Conservation (phyloP, 1,139 yeast species). For the Candida buenavistaensis region DNA sequence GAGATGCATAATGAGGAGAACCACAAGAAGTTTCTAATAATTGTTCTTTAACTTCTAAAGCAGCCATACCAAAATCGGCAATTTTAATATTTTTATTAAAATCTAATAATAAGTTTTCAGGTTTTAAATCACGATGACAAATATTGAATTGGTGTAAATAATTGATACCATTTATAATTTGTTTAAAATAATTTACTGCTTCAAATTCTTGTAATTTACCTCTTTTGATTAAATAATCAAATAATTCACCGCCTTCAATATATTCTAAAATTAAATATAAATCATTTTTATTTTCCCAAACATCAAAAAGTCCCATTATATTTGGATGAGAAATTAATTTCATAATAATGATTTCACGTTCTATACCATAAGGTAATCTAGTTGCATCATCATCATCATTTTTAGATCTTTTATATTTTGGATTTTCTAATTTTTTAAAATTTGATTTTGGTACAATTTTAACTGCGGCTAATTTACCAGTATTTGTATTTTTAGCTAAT, state of each 20-base stretch:
- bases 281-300: slow-evolving; percentile 97
- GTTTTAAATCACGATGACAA: slow-evolving; percentile 93
- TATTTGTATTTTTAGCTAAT: slow-evolving; percentile 79
- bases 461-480: slow-evolving; percentile 93
- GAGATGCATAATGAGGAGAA: slow-evolving; percentile 97
- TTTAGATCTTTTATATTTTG: slow-evolving; percentile 38
- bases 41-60: slow-evolving; percentile 82
- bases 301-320: slow-evolving; percentile 94
- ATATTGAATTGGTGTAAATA: slow-evolving; percentile 94
- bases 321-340: slow-evolving; percentile 90
- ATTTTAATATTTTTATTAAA: slow-evolving; percentile 86
- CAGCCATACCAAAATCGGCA: slow-evolving; percentile 99
- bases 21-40: slow-evolving; percentile 95
- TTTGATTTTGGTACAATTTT: slow-evolving; percentile 89
- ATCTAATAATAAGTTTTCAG: slow-evolving; percentile 88
- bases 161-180: slow-evolving; percentile 86
- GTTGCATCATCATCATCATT: slow-evolving; percentile 52
- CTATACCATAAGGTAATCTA: slow-evolving; percentile 87
- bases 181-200: slow-evolving; percentile 88
- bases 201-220: slow-evolving; percentile 89
- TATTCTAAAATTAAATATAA: slow-evolving; percentile 88
- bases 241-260: slow-evolving; percentile 96
- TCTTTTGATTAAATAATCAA: slow-evolving; percentile 83
- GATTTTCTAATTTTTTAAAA: slow-evolving; percentile 55
- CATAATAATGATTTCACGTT: slow-evolving; percentile 92